Percentiles rank a stretch among this genome's conserved stretches.
Evolutionary conservation across 176 grass and related monocot genomes (phyloP).

Genomic region (sorghum (Sorghum bicolor)): DNA sequence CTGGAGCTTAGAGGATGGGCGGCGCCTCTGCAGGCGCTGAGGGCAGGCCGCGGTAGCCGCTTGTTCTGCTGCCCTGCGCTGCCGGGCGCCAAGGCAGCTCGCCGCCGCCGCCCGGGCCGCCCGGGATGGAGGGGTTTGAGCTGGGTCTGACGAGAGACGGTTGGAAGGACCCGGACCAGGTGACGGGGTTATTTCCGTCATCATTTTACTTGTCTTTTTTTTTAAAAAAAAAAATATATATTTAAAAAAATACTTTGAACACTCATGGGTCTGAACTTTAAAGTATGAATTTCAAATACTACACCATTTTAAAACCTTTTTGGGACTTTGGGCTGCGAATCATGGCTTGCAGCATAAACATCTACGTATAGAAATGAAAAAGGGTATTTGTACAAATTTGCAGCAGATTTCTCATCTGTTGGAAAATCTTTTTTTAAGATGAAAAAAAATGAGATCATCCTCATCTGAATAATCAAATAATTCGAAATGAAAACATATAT

Average conservation of each 20-base stretch:
- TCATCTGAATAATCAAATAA: background rate
- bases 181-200: background rate
- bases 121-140: background rate
- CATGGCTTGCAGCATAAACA: background rate
- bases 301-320: background rate
- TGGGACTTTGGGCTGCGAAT: background rate
- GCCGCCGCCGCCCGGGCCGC: background rate
- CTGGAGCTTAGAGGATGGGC: constrained; percentile 7
- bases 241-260: no score
- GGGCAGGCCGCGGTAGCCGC: background rate
- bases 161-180: background rate
- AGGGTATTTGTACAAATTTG: background rate
- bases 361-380: background rate
- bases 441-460: background rate
- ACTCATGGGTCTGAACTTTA: no score
- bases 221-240: no score
- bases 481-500: background rate
- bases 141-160: background rate
- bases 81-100: background rate
- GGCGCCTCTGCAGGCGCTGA: no score
- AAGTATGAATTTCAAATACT: no score
- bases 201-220: background rate
- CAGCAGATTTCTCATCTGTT: background rate
- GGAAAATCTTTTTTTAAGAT: no score
- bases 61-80: background rate